A percentile compares a stretch with the other conserved stretches of the same genome.
These are phyloP conservation scores for Wickerhamomyces sp. DNA, from an alignment of 1,139 yeast species.

Conservation along the genomic window DNA sequence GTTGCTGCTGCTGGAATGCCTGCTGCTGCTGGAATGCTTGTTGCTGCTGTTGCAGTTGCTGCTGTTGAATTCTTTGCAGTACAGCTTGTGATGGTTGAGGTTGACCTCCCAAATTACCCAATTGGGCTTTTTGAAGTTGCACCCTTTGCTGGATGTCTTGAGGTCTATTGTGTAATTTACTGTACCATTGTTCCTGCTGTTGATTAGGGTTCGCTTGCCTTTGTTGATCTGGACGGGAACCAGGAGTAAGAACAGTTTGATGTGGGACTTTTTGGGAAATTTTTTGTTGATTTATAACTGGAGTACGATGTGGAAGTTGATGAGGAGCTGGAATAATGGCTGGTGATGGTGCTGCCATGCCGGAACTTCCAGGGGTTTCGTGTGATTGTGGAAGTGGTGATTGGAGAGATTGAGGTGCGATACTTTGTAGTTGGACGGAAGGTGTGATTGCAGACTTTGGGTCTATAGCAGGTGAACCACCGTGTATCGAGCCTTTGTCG, in stretches of 20 bases:
- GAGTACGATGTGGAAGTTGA: background rate
- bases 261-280: background rate
- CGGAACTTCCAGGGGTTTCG: conserved; percentile 13
- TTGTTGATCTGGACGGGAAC: conserved; percentile 1
- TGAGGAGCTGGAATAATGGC: conserved; percentile 4
- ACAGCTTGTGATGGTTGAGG: conserved; percentile 15
- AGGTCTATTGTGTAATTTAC: too few relatives aligned
- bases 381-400: conserved; percentile 23
- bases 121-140: background rate
- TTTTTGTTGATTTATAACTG: conserved; percentile 1
- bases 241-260: background rate
- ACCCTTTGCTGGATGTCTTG: background rate
- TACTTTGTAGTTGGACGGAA: conserved; percentile 3
- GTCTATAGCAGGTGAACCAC: conserved; percentile 3
- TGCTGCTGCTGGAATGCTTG: conserved; percentile 14
- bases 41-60: conserved; percentile 12
- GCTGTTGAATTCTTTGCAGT: conserved; percentile 4
- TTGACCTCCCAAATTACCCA: conserved; percentile 11
- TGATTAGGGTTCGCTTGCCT: conserved; percentile 4
- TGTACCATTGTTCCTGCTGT: conserved; percentile 18
- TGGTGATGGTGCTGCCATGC: conserved; percentile 13
- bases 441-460: conserved; percentile 2
- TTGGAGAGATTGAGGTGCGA: conserved; percentile 12
- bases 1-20: conserved; percentile 1
- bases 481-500: background rate